Conservation (phyloP, 192 early-diverging fungal species). For the Podila epigama region DNA sequence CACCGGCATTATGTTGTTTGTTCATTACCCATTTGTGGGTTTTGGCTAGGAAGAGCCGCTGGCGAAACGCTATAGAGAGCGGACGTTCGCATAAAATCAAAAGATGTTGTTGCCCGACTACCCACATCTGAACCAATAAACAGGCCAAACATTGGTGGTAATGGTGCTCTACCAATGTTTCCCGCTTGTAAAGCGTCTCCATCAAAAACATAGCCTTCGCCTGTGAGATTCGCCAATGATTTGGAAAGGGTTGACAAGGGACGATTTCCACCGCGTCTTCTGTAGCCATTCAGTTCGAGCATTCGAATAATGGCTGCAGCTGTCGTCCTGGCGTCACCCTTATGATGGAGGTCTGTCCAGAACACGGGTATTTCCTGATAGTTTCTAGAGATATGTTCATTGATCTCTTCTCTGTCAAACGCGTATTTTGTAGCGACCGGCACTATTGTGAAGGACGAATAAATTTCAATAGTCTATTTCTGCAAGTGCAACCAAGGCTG, state of each 20-base stretch:
- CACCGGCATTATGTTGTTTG: not conserved
- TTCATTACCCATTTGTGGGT: not conserved
- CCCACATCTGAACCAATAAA: slow-evolving; percentile 15
- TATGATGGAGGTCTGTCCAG: slow-evolving; percentile 26
- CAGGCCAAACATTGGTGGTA: not conserved
- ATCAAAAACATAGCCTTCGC: not conserved
- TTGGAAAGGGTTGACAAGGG: not conserved
- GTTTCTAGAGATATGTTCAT: slow-evolving; percentile 1
- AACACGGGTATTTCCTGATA: slow-evolving; percentile 29
- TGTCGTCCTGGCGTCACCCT: slow-evolving; percentile 11
- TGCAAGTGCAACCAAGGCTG: not conserved
- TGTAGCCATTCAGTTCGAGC: slow-evolving; percentile 28
- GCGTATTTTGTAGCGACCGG: slow-evolving; percentile 31
- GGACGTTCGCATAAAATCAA: slow-evolving; percentile 1
- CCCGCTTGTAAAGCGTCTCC: not conserved
- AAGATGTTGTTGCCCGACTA: slow-evolving; percentile 4
- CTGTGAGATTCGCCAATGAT: not conserved
- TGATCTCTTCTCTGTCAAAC: slow-evolving; percentile 42
- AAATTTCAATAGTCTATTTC: not conserved
- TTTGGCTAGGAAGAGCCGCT: not conserved
- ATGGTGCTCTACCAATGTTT: not conserved
- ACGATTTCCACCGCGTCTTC: not conserved
- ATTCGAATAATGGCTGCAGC: slow-evolving; percentile 23
- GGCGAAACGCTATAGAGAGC: slow-evolving; percentile 5
- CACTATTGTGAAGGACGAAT: not conserved